Percentiles rank a stretch among this genome's conserved stretches.
Conservation (phyloP, 1,284 basidiomycete species). For the Malassezia yamatoensis region DNA sequence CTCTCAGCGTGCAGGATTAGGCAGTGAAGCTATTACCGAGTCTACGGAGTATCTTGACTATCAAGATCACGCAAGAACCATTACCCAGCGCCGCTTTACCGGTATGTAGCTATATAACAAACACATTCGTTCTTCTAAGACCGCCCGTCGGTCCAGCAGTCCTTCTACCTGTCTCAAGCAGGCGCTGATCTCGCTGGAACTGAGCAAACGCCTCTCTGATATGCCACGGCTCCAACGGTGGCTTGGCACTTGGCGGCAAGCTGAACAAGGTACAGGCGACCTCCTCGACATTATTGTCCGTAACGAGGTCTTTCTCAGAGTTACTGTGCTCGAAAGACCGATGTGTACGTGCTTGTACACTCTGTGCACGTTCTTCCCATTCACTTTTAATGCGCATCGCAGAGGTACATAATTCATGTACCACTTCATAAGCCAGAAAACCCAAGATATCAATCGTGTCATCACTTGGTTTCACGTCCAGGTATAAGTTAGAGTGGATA, state of each 20-base stretch:
- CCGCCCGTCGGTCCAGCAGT: slow-evolving; percentile 33
- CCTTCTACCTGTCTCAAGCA: slow-evolving; percentile 22
- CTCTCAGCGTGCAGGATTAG: slow-evolving; percentile 10
- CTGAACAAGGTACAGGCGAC: slow-evolving; percentile 32
- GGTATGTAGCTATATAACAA: slow-evolving; percentile 27
- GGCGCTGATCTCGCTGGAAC: slow-evolving; percentile 26
- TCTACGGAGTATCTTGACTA: neutral
- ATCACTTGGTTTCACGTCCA: slow-evolving; percentile 84
- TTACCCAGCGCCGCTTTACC: slow-evolving; percentile 1
- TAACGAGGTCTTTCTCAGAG: neutral
- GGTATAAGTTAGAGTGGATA: slow-evolving; percentile 73
- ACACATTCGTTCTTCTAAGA: slow-evolving; percentile 31
- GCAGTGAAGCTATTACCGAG: slow-evolving; percentile 1
- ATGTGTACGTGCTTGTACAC: slow-evolving; percentile 2
- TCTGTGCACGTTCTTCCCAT: slow-evolving; percentile 24
- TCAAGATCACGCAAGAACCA: neutral
- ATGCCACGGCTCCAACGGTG: slow-evolving; percentile 31
- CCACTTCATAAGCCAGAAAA: slow-evolving; percentile 93
- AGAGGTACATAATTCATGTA: slow-evolving; percentile 70
- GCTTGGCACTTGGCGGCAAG: slow-evolving; percentile 22
- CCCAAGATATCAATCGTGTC: slow-evolving; percentile 94
- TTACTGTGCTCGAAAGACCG: slow-evolving; percentile 1
- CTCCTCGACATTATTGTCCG: slow-evolving; percentile 5
- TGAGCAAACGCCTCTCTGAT: slow-evolving; percentile 42
- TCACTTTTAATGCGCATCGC: slow-evolving; percentile 34